These are phyloP conservation scores for Maudiozyma turicensis DNA, from an alignment of 805 yeast species.

Conservation along the genomic window DNA sequence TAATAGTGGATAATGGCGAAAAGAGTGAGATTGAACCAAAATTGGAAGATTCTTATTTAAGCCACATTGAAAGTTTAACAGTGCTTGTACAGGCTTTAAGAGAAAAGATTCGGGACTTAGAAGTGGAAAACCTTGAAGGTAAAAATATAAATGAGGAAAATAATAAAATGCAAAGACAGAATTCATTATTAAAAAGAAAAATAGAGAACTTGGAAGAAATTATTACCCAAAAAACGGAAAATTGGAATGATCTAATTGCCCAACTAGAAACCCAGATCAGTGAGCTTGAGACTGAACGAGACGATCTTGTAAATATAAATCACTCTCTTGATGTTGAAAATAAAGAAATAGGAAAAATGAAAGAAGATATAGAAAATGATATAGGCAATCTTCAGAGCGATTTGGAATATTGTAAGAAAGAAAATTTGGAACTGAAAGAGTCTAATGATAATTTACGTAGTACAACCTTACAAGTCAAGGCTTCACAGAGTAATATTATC, in stretches of 20 bases:
- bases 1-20: neutral
- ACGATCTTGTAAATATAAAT: neutral
- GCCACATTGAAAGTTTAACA: conserved; percentile 13
- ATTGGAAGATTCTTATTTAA: conserved; percentile 8
- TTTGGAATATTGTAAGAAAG: neutral
- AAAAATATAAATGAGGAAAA: neutral
- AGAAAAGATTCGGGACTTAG: conserved; percentile 1
- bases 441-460: conserved; percentile 1
- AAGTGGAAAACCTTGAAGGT: neutral
- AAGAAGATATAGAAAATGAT: neutral
- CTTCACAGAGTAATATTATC: neutral
- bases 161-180: conserved; percentile 1
- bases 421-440: conserved; percentile 5
- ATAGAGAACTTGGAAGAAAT: conserved; percentile 11
- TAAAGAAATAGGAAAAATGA: neutral
- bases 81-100: conserved; percentile 9
- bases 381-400: conserved; percentile 2
- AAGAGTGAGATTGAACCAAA: neutral
- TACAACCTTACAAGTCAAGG: neutral
- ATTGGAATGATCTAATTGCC: conserved; percentile 18
- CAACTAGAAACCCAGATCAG: conserved; percentile 17
- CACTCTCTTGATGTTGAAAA: conserved; percentile 16
- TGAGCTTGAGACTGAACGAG: neutral
- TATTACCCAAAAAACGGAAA: conserved; percentile 13
- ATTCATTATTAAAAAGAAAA: conserved; percentile 8